Percentiles rank a stretch among this genome's conserved stretches.
Conservation (phyloP, 352 stramenopile species). For the Phytopythium helicoides region DNA sequence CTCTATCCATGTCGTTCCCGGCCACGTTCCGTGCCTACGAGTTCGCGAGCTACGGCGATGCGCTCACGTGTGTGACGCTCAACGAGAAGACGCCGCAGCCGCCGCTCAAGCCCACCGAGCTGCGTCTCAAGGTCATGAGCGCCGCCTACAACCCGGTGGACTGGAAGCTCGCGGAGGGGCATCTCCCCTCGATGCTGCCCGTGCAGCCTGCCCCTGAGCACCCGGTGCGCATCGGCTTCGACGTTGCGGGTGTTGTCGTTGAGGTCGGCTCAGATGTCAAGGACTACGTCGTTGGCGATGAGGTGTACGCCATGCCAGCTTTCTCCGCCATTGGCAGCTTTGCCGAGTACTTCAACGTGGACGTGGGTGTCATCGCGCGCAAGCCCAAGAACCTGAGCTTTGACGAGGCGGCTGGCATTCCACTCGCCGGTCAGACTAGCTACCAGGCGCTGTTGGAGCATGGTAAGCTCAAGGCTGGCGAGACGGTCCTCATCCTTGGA, state of each 20-base stretch:
- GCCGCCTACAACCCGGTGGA: constrained; percentile 12
- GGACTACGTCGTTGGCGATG: constrained; percentile 26
- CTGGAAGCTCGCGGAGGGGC: too few species aligned
- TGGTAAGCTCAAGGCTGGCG: constrained; percentile 22
- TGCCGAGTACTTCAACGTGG: constrained; percentile 36
- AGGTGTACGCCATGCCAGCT: constrained; percentile 21
- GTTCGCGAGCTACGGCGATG: constrained; percentile 5
- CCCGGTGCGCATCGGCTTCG: constrained; percentile 33
- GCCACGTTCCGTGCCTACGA: constrained; percentile 10
- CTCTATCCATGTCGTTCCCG: not conserved
- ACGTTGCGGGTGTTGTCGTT: constrained; percentile 30
- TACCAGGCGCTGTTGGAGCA: constrained; percentile 33
- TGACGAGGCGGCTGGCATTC: constrained; percentile 29
- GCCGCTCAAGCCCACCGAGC: constrained; percentile 2
- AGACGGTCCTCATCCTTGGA: too few species aligned
- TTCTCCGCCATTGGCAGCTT: constrained; percentile 13
- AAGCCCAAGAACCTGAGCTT: constrained; percentile 42
- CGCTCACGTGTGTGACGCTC: not conserved
- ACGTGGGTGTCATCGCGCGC: constrained; percentile 19
- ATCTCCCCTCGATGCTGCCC: too few species aligned
- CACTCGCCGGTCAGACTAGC: constrained; percentile 22
- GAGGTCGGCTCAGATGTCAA: constrained; percentile 26
- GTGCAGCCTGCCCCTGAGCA: too few species aligned
- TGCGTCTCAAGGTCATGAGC: constrained; percentile 13
- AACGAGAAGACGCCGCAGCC: not conserved